Percentiles rank a stretch among this genome's conserved stretches.
Conservation (phyloP, 352 stramenopile genomes). For the Globisporangium cystogenes region DNA sequence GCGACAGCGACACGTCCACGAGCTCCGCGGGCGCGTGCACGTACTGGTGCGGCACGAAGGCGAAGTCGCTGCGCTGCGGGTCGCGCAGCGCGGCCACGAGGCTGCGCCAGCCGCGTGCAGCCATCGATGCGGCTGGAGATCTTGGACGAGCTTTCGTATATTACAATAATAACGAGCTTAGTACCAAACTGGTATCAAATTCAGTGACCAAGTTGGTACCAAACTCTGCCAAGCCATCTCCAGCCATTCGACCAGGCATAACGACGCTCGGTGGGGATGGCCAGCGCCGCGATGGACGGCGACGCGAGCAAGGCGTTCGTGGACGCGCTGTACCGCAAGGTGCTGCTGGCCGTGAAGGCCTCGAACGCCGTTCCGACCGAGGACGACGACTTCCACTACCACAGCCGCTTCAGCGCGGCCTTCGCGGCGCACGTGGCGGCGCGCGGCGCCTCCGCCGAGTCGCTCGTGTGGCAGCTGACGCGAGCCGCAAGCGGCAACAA, state of each 20-base stretch:
- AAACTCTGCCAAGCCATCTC: too few species aligned
- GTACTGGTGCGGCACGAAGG: slow-evolving; percentile 80
- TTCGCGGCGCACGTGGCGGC: slow-evolving; percentile 35
- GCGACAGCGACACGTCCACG: slow-evolving; percentile 22
- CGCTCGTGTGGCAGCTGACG: slow-evolving; percentile 46
- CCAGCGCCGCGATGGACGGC: slow-evolving; percentile 10
- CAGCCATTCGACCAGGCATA: too few species aligned
- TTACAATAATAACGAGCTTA: too few species aligned
- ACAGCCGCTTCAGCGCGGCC: slow-evolving; percentile 64
- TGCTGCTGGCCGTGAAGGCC: slow-evolving; percentile 73
- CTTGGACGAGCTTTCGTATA: too few species aligned
- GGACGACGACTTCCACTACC: slow-evolving; percentile 83
- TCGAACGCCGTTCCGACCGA: slow-evolving; percentile 73
- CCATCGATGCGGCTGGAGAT: too few species aligned
- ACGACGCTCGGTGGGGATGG: too few species aligned
- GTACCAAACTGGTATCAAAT: too few species aligned
- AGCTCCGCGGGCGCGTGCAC: slow-evolving; percentile 41
- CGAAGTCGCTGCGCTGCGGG: slow-evolving; percentile 69
- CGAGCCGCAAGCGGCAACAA: slow-evolving; percentile 14
- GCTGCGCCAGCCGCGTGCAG: slow-evolving; percentile 41
- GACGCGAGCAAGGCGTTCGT: slow-evolving; percentile 32
- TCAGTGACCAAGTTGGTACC: too few species aligned
- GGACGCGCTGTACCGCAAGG: slow-evolving; percentile 63
- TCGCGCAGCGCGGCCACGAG: slow-evolving; percentile 61
- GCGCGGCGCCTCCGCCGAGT: slow-evolving; percentile 33